phyloP scores from a whole-genome alignment of 75 land plant species.

The Sequoiadendron giganteum region DNA sequence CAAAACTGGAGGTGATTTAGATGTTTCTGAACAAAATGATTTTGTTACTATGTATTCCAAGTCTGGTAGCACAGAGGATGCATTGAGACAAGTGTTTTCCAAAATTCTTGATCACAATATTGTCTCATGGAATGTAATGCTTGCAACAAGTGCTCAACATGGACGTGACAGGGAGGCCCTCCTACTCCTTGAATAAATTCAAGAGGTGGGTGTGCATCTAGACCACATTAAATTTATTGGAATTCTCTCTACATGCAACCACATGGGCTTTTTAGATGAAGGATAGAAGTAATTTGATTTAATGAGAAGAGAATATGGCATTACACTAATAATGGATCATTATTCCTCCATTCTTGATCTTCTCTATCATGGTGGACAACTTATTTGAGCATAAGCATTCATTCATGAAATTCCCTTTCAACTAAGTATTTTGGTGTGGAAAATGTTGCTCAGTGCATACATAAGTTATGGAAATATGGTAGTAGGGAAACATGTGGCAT shows the following conservation, averaged over 20 bases:
- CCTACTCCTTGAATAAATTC: constrained; percentile 21
- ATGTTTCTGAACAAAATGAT: constrained; percentile 9
- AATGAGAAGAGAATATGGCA: constrained; percentile 10
- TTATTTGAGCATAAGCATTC: constrained; percentile 17
- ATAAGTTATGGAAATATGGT: constrained; percentile 14
- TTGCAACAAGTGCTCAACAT: constrained; percentile 16
- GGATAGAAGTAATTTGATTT: constrained; percentile 18
- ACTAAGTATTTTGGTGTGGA: constrained; percentile 16
- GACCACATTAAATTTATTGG: constrained; percentile 24
- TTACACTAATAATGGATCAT: constrained; percentile 16
- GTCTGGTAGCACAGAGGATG: constrained; percentile 17
- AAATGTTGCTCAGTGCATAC: constrained; percentile 22
- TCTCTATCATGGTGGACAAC: constrained; percentile 17
- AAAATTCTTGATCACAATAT: background rate
- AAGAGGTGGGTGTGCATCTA: constrained; percentile 26
- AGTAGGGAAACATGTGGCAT: constrained; percentile 10
- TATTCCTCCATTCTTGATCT: constrained; percentile 18
- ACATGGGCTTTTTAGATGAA: constrained; percentile 5
- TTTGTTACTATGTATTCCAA: constrained; percentile 16
- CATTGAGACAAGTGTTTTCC: background rate
- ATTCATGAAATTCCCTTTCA: constrained; percentile 12
- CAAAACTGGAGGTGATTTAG: too few relatives aligned
- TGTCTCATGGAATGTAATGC: constrained; percentile 15
- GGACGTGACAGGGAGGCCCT: background rate
- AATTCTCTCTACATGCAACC: constrained; percentile 27